Evolutionary conservation across 345 rosid species (phyloP).

Genomic region (Turnera subulata): DNA sequence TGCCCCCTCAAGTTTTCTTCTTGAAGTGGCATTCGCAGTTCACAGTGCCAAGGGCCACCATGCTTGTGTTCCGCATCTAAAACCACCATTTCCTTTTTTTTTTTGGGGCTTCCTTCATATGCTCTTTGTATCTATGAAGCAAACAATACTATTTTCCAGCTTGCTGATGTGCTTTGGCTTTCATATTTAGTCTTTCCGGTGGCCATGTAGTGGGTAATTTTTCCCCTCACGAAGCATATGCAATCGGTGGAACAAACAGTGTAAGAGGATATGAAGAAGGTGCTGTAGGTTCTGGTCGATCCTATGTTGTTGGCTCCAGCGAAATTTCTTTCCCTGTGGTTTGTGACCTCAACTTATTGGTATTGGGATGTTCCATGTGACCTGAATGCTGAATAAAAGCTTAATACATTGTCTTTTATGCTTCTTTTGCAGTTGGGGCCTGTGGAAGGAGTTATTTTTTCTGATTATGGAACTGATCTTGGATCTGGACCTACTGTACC

Average conservation of each 20-base stretch:
- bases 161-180: slow-evolving; percentile 21
- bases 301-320: slow-evolving; percentile 80
- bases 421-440: slow-evolving; percentile 65
- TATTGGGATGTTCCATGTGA: no score
- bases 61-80: neutral
- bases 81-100: no score
- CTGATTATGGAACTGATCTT: slow-evolving; percentile 87
- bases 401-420: neutral
- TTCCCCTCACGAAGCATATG: slow-evolving; percentile 91
- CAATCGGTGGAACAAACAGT: slow-evolving; percentile 91
- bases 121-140: neutral
- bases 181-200: slow-evolving; percentile 60
- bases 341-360: slow-evolving; percentile 9
- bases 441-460: slow-evolving; percentile 75
- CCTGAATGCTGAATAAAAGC: neutral
- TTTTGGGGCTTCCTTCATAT: no score
- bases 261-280: slow-evolving; percentile 99
- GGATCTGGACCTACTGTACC: slow-evolving; percentile 78
- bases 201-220: slow-evolving; percentile 88
- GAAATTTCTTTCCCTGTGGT: slow-evolving; percentile 91
- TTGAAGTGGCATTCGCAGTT: neutral
- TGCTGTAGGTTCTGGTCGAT: slow-evolving; percentile 92
- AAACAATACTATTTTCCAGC: slow-evolving; percentile 6
- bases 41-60: neutral
- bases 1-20: neutral